Percentiles rank a stretch among this genome's conserved stretches.
phyloP scores from a whole-genome alignment of 345 rosid species.

The Barbarea vulgaris region DNA sequence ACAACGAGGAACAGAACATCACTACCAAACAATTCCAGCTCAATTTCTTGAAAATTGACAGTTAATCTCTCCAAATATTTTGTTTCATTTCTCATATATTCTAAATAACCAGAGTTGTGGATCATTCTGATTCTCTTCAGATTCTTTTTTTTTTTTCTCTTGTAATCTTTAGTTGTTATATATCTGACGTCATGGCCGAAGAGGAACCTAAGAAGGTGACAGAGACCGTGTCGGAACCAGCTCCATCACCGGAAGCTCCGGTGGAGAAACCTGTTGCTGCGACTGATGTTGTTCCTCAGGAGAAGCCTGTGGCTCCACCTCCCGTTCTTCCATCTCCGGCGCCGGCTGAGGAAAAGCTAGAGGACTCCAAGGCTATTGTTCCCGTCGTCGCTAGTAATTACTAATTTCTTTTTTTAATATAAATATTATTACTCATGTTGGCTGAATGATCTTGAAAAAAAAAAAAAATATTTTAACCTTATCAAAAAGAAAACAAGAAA shows the following conservation, averaged over 20 bases:
- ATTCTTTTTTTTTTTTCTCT: not conserved
- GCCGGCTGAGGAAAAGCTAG: constrained; percentile 30
- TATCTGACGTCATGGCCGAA: constrained; percentile 32
- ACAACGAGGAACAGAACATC: constrained; percentile 40
- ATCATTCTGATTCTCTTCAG: constrained; percentile 33
- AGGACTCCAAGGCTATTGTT: constrained; percentile 33
- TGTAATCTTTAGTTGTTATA: constrained; percentile 24
- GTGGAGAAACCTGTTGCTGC: constrained; percentile 19
- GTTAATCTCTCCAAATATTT: constrained; percentile 11
- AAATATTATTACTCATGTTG: not conserved
- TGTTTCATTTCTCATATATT: not conserved
- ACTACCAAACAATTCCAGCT: constrained; percentile 36
- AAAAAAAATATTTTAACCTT: too few species aligned
- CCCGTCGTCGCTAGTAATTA: constrained; percentile 35
- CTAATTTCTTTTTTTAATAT: not conserved
- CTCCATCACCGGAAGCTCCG: constrained; percentile 20
- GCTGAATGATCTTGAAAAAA: not conserved
- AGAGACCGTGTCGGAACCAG: constrained; percentile 30
- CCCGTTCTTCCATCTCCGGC: constrained; percentile 30
- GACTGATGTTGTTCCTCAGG: constrained; percentile 24
- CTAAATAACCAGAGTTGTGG: constrained; percentile 4
- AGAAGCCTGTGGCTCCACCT: constrained; percentile 29
- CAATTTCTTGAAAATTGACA: constrained; percentile 21
- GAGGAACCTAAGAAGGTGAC: constrained; percentile 32
- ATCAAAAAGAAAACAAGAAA: too few species aligned